Percentiles rank a stretch among this genome's conserved stretches.
Conservation (phyloP, 1,284 basidiomycete genomes). For the Hemileia vastatrix region DNA sequence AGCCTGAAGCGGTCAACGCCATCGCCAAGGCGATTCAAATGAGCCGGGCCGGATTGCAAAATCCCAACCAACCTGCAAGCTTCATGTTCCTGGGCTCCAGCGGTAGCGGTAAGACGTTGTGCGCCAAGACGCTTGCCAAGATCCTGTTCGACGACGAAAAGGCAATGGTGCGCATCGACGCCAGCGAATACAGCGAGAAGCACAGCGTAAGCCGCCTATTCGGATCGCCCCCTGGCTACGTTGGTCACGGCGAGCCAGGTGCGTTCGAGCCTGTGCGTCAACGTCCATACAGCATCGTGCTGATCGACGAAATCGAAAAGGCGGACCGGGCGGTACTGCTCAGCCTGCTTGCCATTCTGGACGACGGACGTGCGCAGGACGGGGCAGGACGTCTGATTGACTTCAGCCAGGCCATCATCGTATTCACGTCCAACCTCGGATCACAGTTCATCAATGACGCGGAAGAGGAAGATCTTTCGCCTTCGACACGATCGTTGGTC, state of each 20-base stretch:
- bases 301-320: constrained; percentile 35
- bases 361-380: constrained; percentile 31
- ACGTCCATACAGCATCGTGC: constrained; percentile 29
- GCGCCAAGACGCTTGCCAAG: constrained; percentile 36
- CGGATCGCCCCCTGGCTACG: constrained; percentile 38
- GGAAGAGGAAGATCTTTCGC: constrained; percentile 47
- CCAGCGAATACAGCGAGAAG: constrained; percentile 40
- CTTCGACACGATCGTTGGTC: no score
- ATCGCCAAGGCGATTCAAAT: constrained; percentile 43
- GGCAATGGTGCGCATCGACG: constrained; percentile 42
- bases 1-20: constrained; percentile 39
- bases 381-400: constrained; percentile 22
- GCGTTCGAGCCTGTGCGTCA: constrained; percentile 31
- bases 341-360: constrained; percentile 29
- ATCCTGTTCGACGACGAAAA: constrained; percentile 39
- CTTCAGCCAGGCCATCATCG: constrained; percentile 29
- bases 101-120: constrained; percentile 42
- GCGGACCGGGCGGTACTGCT: constrained; percentile 26
- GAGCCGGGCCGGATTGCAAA: constrained; percentile 37
- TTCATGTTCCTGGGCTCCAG: constrained; percentile 42
- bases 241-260: constrained; percentile 41
- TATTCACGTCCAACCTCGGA: constrained; percentile 52
- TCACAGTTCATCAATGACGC: constrained; percentile 51
- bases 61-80: constrained; percentile 38
- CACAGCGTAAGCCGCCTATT: constrained; percentile 40